Base-by-base conservation (phyloP, 2,329 filamentous ascomycete species). In the Albophoma yamanashiensis region DNA sequence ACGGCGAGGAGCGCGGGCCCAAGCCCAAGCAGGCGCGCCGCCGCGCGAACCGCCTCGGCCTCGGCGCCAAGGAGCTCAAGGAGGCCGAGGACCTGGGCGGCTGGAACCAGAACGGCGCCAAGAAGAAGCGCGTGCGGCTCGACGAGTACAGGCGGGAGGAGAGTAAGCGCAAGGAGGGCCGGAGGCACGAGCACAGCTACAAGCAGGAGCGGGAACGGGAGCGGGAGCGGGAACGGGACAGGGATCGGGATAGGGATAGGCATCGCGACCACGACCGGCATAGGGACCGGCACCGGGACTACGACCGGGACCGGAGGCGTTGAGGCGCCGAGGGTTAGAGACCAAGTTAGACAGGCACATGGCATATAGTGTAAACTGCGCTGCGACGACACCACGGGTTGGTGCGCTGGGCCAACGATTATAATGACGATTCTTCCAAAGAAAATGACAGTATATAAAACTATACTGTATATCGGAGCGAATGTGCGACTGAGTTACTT, bases 51-150 rank as follows among this genome's bases (percentile, higher is more conserved):
- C 82, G 95, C 60, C 79, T 97, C 12, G 94, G 94, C 0, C 87
- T 97, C 9, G 94, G 93, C 4, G 92, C 92, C 14, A 96, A 93
- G 69, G 86, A 91, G 68, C 81, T 91, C 20, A 85, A 89, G 55
- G 84, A 81, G 43, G 82, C 79, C 27, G 82, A 90, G 63, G 90
- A 95, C 66, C 76, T 95, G 22, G 91, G 89, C 1, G 87, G 84
- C 1, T 95, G 90, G 90, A 88, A 92, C 15, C 89, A 89, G 62
- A 85, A 84, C 59, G 81, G 82, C 60, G 82, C 83, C 67, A 79
- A 79, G 62, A 79, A 76, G 64, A 69, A 75, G 57, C 64, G 76
- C 12, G 78, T 78, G 15, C 74, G 78, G 50, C 68, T 84, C 15
- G 74, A 80, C 31, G 80, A 84, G 56, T 83, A 83, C 61, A 72